Percentiles rank a stretch among this genome's conserved stretches.
These are phyloP conservation scores for Leucoagaricus sp. DNA, from an alignment of 1,284 basidiomycete genomes.

Conservation along the genomic window DNA sequence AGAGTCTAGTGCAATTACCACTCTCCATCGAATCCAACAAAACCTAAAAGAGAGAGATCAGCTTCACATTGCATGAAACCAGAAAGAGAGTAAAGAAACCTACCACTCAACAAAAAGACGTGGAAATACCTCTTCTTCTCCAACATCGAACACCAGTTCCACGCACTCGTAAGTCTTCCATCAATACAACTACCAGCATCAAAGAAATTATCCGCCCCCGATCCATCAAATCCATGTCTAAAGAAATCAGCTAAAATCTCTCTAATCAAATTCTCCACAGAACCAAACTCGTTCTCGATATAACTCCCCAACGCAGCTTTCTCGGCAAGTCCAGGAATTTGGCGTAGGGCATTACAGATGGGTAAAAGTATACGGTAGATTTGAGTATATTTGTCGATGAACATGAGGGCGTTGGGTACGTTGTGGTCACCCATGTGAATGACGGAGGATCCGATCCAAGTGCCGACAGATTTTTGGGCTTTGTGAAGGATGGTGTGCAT, in stretches of 20 bases:
- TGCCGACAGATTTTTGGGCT: constrained; percentile 75
- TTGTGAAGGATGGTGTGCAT: constrained; percentile 83
- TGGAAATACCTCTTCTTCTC: constrained; percentile 85
- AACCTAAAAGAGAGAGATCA: constrained; percentile 45
- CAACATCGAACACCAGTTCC: constrained; percentile 82
- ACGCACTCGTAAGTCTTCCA: constrained; percentile 73
- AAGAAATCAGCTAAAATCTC: constrained; percentile 83
- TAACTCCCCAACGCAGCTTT: constrained; percentile 74
- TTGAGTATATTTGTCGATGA: constrained; percentile 86
- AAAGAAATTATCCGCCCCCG: constrained; percentile 79
- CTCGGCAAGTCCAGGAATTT: constrained; percentile 59
- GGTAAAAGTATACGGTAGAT: constrained; percentile 84
- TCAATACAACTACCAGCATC: constrained; percentile 69
- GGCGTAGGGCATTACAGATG: constrained; percentile 74
- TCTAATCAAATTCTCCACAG: constrained; percentile 59
- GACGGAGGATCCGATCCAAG: constrained; percentile 71
- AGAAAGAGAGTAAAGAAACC: constrained; percentile 24
- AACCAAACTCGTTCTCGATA: constrained; percentile 79
- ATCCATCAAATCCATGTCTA: constrained; percentile 81
- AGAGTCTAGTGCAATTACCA: constrained; percentile 48
- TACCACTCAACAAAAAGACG: constrained; percentile 74
- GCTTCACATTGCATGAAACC: neutral
- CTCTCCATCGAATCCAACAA: constrained; percentile 81
- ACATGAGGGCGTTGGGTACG: constrained; percentile 83
- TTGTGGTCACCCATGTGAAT: constrained; percentile 72